Evolutionary conservation across 2,329 filamentous ascomycete species (phyloP).

Genomic region (Colletotrichum navitas): DNA sequence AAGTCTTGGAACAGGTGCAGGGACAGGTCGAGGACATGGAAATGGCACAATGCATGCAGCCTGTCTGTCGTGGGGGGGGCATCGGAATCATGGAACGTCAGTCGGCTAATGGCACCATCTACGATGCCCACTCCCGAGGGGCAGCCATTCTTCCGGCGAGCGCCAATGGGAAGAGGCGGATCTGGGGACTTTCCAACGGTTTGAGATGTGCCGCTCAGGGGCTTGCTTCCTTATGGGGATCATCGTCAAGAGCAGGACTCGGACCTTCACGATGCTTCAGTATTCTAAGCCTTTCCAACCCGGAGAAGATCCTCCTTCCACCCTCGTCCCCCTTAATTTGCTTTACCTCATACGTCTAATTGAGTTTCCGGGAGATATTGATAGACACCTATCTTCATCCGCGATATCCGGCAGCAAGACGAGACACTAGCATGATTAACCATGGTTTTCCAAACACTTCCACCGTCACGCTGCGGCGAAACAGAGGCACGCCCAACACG

Average conservation of each 20-base stretch:
- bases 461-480: conserved; percentile 1
- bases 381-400: conserved; percentile 7
- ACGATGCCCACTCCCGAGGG: conserved; percentile 8
- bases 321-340: too few relatives aligned
- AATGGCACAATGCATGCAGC: conserved; percentile 36
- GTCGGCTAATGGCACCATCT: conserved; percentile 5
- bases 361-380: background rate
- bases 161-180: background rate
- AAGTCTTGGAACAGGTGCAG: background rate
- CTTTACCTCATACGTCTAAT: background rate
- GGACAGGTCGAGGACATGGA: background rate
- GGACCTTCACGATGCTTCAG: conserved; percentile 29
- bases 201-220: conserved; percentile 20
- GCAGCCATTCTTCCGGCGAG: conserved; percentile 1
- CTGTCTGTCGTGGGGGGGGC: conserved; percentile 3
- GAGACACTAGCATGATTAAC: conserved; percentile 2
- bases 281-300: background rate
- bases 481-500: background rate
- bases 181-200: conserved; percentile 10
- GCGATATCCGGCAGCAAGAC: conserved; percentile 21
- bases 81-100: conserved; percentile 7
- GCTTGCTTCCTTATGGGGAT: background rate
- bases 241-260: background rate
- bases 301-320: conserved; percentile 31
- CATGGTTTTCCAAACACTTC: conserved; percentile 19